A percentile compares a stretch with the other conserved stretches of the same genome.
Evolutionary conservation across 495 filamentous ascomycete genomes (phyloP).

Genomic region (Aspergillus bertholletiae): DNA sequence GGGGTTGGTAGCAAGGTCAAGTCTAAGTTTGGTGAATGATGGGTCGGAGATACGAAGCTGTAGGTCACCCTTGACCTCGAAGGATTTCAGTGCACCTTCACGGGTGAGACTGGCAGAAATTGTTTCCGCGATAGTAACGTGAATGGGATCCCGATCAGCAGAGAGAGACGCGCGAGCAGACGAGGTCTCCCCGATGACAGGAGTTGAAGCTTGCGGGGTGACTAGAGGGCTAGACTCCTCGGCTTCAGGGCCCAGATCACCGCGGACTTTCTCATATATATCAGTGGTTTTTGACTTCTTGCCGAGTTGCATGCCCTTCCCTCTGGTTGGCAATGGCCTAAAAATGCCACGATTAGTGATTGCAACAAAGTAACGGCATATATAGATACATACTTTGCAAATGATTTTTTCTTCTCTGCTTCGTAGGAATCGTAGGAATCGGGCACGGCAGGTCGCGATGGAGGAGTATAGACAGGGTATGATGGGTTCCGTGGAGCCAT

Average conservation of each 20-base stretch:
- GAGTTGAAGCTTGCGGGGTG: constrained; percentile 52
- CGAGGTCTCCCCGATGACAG: constrained; percentile 50
- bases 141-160: constrained; percentile 72
- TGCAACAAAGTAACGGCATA: neutral
- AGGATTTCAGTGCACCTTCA: constrained; percentile 77
- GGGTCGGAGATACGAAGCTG: constrained; percentile 84
- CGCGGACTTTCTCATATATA: constrained; percentile 93
- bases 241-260: constrained; percentile 75
- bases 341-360: constrained; percentile 13
- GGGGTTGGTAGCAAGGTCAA: constrained; percentile 69
- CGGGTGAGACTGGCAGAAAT: constrained; percentile 84
- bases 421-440: constrained; percentile 92
- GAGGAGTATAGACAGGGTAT: constrained; percentile 88
- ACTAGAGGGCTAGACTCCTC: constrained; percentile 77
- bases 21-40: constrained; percentile 81
- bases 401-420: constrained; percentile 91
- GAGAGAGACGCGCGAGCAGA: constrained; percentile 61
- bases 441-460: constrained; percentile 63
- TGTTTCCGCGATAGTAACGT: constrained; percentile 80
- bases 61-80: constrained; percentile 87
- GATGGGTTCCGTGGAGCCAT: constrained; percentile 66
- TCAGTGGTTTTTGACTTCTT: constrained; percentile 96
- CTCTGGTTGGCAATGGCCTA: constrained; percentile 68
- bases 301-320: constrained; percentile 97
- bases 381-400: constrained; percentile 55